Evolutionary conservation across 352 stramenopile genomes (phyloP).

Genomic region (Lagenidium giganteum): DNA sequence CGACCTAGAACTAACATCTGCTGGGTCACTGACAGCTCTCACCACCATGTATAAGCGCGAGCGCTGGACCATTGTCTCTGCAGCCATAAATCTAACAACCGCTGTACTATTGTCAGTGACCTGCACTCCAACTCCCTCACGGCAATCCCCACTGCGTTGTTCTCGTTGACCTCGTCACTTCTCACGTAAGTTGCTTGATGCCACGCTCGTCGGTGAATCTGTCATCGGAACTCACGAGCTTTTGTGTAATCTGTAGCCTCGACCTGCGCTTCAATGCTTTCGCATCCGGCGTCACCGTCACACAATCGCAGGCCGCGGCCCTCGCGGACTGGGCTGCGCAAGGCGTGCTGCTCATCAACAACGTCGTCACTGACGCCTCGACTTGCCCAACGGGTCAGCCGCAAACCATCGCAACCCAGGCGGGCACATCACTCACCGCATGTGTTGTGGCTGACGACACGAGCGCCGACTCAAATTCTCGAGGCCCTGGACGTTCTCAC

Average conservation of each 20-base stretch:
- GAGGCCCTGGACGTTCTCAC: too few relatives aligned
- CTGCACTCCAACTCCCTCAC: slow-evolving; percentile 34
- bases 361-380: slow-evolving; percentile 2
- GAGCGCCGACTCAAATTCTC: too few relatives aligned
- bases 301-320: slow-evolving; percentile 14
- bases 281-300: slow-evolving; percentile 27
- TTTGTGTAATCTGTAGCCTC: slow-evolving; percentile 29
- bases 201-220: too few relatives aligned
- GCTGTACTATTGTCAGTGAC: slow-evolving; percentile 20
- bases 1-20: slow-evolving; percentile 19
- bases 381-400: too few relatives aligned
- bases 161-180: too few relatives aligned
- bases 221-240: too few relatives aligned
- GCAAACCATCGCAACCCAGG: too few relatives aligned
- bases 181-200: too few relatives aligned
- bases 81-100: not conserved
- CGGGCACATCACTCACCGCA: too few relatives aligned
- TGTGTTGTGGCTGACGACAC: too few relatives aligned
- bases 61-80: too few relatives aligned
- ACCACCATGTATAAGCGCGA: too few relatives aligned
- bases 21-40: slow-evolving; percentile 1
- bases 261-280: slow-evolving; percentile 37
- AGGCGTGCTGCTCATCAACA: slow-evolving; percentile 30
- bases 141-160: slow-evolving; percentile 23
- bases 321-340: slow-evolving; percentile 27